Conservation (phyloP, 768 basidiomycete genomes). For the Xerocomus potaroensis region DNA sequence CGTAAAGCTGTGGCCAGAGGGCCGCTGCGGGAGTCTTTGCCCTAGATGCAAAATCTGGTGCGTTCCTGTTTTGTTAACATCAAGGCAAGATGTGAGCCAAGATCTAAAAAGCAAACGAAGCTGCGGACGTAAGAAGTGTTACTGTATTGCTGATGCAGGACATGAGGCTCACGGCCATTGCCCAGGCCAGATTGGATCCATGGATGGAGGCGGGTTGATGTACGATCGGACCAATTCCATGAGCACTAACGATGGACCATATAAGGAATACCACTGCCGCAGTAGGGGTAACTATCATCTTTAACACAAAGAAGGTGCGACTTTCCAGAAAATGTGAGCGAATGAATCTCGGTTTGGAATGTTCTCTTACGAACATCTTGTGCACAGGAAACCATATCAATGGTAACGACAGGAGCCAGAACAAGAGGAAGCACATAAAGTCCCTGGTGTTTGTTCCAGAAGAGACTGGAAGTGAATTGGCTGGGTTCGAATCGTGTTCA, state of each 20-base stretch:
- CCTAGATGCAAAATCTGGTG: conserved; percentile 72
- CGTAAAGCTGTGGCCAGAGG: conserved; percentile 60
- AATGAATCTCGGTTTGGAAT: conserved; percentile 1
- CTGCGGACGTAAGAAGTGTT: conserved; percentile 59
- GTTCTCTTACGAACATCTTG: conserved; percentile 52
- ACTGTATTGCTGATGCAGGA: conserved; percentile 79
- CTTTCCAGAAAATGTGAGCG: conserved; percentile 31
- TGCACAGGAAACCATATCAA: conserved; percentile 83
- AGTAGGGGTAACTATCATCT: conserved; percentile 66
- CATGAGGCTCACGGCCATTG: conserved; percentile 68
- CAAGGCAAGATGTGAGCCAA: conserved; percentile 14
- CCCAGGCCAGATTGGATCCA: conserved; percentile 70
- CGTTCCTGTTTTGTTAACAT: conserved; percentile 48
- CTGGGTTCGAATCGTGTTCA: conserved; percentile 29
- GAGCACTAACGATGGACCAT: conserved; percentile 74
- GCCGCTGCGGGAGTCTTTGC: conserved; percentile 54
- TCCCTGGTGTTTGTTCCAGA: conserved; percentile 73
- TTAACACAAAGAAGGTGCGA: conserved; percentile 76
- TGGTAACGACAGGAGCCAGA: conserved; percentile 77
- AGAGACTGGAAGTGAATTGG: conserved; percentile 67
- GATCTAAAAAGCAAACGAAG: conserved; percentile 2
- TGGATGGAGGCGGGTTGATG: conserved; percentile 57
- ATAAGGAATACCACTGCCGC: conserved; percentile 71
- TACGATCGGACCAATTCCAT: conserved; percentile 74
- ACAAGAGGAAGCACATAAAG: conserved; percentile 81